These are phyloP conservation scores for Salix suchowensis DNA, from an alignment of 345 rosid species.

Conservation along the genomic window DNA sequence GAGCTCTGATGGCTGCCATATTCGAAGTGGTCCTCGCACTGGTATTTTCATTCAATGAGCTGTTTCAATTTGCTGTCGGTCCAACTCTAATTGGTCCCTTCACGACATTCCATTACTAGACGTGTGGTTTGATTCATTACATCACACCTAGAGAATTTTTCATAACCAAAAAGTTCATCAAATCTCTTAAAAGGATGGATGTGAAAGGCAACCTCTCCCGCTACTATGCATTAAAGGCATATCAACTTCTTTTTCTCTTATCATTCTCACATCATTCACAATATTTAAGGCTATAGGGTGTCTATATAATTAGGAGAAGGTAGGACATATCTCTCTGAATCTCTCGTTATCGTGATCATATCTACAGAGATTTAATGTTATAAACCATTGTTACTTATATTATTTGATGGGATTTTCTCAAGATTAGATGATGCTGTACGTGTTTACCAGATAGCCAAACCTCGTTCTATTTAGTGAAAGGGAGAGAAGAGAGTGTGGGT, in stretches of 20 bases:
- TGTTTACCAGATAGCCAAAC: slow-evolving; percentile 19
- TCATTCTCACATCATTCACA: slow-evolving; percentile 1
- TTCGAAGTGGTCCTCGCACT: slow-evolving; percentile 20
- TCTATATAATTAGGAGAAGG: no score
- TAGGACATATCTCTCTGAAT: no score
- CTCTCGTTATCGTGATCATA: no score
- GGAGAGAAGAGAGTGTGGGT: slow-evolving; percentile 22
- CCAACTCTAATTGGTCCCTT: slow-evolving; percentile 22
- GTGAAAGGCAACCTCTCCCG: slow-evolving; percentile 9
- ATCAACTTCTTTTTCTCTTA: neutral
- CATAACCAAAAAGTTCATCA: neutral
- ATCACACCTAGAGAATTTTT: neutral
- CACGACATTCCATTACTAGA: slow-evolving; percentile 22
- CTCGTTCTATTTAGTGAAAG: slow-evolving; percentile 13
- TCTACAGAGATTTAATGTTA: neutral
- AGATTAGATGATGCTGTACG: neutral
- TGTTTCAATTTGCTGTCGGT: slow-evolving; percentile 7
- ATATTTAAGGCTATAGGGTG: no score
- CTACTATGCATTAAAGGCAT: neutral
- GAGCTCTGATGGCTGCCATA: no score
- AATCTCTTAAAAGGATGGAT: neutral
- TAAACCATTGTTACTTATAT: neutral
- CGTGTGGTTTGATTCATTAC: slow-evolving; percentile 1
- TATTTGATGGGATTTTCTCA: slow-evolving; percentile 7
- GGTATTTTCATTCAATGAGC: slow-evolving; percentile 1